Evolutionary conservation across 805 yeast species (phyloP).

Genomic region (Ogataea ganodermae): DNA sequence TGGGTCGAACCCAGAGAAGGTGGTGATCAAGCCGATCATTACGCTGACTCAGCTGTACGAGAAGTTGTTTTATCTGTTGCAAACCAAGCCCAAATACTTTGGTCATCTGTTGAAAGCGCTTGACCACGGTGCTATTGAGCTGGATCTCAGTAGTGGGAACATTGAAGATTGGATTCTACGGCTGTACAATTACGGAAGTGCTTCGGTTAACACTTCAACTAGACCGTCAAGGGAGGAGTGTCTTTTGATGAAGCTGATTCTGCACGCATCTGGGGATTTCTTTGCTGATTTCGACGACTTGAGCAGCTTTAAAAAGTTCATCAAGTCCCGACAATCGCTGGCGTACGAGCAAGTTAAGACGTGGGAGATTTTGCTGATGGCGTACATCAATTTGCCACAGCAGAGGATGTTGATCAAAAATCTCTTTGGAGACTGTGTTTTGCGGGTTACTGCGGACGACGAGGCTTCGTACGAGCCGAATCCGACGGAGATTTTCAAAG

Average conservation of each 20-base stretch:
- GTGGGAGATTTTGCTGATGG: conserved; percentile 48
- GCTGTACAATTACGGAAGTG: conserved; percentile 31
- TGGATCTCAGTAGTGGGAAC: conserved; percentile 26
- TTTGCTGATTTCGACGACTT: conserved; percentile 31
- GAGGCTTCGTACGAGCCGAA: conserved; percentile 75
- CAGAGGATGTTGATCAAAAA: conserved; percentile 48
- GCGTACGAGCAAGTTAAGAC: conserved; percentile 23
- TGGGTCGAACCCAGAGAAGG: conserved; percentile 21
- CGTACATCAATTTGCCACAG: conserved; percentile 48
- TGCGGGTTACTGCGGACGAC: conserved; percentile 45
- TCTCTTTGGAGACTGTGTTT: conserved; percentile 41
- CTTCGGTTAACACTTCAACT: conserved; percentile 16
- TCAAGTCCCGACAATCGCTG: conserved; percentile 28
- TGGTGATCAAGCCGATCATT: conserved; percentile 42
- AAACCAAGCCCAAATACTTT: conserved; percentile 78
- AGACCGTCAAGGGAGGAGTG: conserved; percentile 67
- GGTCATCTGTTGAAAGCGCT: conserved; percentile 48
- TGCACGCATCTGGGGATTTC: conserved; percentile 45
- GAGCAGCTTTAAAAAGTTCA: conserved; percentile 27
- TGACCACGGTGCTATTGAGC: conserved; percentile 25
- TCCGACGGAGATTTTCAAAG: conserved; percentile 59
- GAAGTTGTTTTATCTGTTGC: conserved; percentile 76
- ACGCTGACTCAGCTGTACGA: conserved; percentile 69
- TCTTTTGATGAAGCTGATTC: conserved; percentile 60
- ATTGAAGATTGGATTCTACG: conserved; percentile 40